Conservation (phyloP, 2,329 filamentous ascomycete genomes). For the Purpureocillium takamizusanense region DNA sequence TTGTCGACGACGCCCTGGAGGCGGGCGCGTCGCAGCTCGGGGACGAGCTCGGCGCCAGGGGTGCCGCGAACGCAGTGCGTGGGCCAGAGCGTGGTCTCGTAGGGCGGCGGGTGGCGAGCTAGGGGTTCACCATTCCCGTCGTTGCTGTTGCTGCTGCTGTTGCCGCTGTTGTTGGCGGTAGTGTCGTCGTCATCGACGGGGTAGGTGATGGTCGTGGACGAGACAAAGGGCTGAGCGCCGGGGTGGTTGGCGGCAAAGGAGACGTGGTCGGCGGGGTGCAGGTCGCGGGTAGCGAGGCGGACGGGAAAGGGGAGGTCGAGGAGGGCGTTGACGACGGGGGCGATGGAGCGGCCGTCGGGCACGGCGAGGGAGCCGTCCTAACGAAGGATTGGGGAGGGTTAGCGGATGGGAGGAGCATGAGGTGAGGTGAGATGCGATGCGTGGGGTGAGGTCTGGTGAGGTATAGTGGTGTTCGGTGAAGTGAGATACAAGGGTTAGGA, state of each 20-base stretch:
- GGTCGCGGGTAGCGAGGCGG: slow-evolving; percentile 86
- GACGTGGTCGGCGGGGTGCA: slow-evolving; percentile 73
- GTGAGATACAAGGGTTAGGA: too few relatives aligned
- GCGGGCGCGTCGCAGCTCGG: slow-evolving; percentile 53
- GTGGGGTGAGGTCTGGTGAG: too few relatives aligned
- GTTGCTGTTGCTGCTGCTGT: too few relatives aligned
- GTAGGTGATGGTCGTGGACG: slow-evolving; percentile 55
- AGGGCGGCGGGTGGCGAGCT: slow-evolving; percentile 22
- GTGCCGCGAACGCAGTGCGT: slow-evolving; percentile 77
- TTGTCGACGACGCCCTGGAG: slow-evolving; percentile 69
- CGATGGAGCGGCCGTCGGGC: slow-evolving; percentile 60
- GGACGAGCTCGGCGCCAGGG: slow-evolving; percentile 61
- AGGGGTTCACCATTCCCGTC: too few relatives aligned
- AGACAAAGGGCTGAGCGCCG: slow-evolving; percentile 58
- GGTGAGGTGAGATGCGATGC: background rate
- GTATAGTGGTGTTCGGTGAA: too few relatives aligned
- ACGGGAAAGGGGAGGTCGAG: slow-evolving; percentile 61
- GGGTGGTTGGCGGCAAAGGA: slow-evolving; percentile 81
- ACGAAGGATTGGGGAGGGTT: background rate
- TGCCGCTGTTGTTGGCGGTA: too few relatives aligned
- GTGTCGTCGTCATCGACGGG: slow-evolving; percentile 50
- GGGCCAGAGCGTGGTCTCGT: slow-evolving; percentile 73
- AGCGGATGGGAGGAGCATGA: background rate
- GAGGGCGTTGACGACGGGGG: slow-evolving; percentile 64
- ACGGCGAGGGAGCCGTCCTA: slow-evolving; percentile 83